phyloP scores from a whole-genome alignment of 1,139 yeast species.

The Eremothecium gossypii region DNA sequence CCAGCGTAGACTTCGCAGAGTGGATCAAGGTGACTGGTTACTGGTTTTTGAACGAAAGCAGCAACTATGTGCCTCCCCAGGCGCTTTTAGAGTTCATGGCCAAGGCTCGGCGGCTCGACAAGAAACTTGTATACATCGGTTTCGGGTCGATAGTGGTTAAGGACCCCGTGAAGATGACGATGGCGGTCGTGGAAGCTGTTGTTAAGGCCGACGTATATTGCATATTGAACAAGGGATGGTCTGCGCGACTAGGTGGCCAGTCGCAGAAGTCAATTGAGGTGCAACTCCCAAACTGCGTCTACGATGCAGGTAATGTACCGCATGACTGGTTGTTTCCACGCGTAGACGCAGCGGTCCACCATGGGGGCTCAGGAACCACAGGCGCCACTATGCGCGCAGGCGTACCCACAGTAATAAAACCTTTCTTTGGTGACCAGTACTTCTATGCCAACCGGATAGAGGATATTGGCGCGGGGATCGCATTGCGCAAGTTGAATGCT shows the following conservation, averaged over 20 bases:
- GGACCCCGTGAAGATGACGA: conserved; percentile 68
- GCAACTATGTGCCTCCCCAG: conserved; percentile 51
- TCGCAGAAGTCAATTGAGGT: conserved; percentile 38
- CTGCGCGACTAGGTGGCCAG: conserved; percentile 48
- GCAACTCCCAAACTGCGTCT: conserved; percentile 60
- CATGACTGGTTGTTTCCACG: conserved; percentile 92
- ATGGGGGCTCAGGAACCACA: conserved; percentile 96
- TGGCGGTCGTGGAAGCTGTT: conserved; percentile 73
- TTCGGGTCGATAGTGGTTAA: conserved; percentile 92
- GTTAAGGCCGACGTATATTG: conserved; percentile 72
- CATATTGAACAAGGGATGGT: conserved; percentile 91
- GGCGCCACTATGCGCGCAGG: conserved; percentile 88
- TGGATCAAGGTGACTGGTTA: conserved; percentile 94
- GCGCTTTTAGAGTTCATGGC: conserved; percentile 52
- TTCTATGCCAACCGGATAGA: conserved; percentile 82
- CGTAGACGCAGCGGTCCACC: conserved; percentile 91
- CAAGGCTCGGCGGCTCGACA: conserved; percentile 50
- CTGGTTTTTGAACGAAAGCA: conserved; percentile 80
- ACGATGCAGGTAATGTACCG: conserved; percentile 64
- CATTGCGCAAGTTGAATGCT: conserved; percentile 57
- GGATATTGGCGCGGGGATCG: conserved; percentile 82
- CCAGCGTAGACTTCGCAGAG: conserved; percentile 86
- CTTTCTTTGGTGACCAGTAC: conserved; percentile 94
- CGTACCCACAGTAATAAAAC: conserved; percentile 80
- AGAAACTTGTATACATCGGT: conserved; percentile 81